Evolutionary conservation across 2,329 filamentous ascomycete genomes (phyloP).

Genomic region (Scytalidium sp.): DNA sequence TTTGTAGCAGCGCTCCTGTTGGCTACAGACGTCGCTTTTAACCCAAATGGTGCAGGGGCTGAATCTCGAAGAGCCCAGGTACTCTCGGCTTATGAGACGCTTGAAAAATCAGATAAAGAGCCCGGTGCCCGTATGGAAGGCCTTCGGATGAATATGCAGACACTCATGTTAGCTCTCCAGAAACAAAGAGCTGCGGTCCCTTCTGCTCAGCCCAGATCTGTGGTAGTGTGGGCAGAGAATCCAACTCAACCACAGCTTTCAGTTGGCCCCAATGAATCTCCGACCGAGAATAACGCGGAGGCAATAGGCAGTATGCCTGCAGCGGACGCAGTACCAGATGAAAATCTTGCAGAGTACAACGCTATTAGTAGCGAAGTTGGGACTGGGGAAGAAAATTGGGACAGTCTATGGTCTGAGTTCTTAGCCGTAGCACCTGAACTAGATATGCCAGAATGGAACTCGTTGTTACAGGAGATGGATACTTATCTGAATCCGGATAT

Average conservation of each 20-base stretch:
- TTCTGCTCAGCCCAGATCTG: not conserved
- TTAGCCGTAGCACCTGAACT: constrained; percentile 6
- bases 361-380: not conserved
- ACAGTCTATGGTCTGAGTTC: constrained; percentile 6
- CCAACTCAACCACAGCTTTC: not conserved
- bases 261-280: not conserved
- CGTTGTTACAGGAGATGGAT: constrained; percentile 5
- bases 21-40: constrained; percentile 6
- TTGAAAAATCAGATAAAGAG: constrained; percentile 4
- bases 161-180: constrained; percentile 4
- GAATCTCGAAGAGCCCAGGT: constrained; percentile 6
- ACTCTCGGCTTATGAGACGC: constrained; percentile 3
- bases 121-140: constrained; percentile 2
- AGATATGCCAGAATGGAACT: constrained; percentile 6
- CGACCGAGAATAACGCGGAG: not conserved
- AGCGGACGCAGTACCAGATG: not conserved
- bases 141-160: constrained; percentile 6
- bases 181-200: not conserved
- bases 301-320: not conserved
- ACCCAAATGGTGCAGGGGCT: constrained; percentile 6
- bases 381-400: constrained; percentile 5
- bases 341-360: not conserved
- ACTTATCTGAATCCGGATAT: not conserved
- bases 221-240: no score
- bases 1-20: constrained; percentile 7